A percentile compares a stretch with the other conserved stretches of the same genome.
These are phyloP conservation scores for Amniculicola lignicola DNA, from an alignment of 495 filamentous ascomycete genomes.

Conservation along the genomic window DNA sequence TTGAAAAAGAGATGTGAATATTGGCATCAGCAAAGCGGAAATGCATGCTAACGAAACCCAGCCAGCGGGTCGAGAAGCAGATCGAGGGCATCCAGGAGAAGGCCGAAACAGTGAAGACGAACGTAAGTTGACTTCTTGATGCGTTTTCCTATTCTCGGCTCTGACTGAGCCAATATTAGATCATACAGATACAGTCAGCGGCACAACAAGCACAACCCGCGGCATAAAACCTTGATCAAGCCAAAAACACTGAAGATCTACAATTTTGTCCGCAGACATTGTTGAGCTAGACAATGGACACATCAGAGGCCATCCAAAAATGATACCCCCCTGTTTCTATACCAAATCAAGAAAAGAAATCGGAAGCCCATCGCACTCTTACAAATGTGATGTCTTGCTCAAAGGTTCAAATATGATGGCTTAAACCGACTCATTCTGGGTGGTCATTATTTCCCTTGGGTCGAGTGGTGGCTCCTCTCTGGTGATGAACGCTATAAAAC, in stretches of 20 bases:
- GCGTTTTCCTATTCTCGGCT: background rate
- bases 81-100: slow-evolving; percentile 77
- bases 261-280: background rate
- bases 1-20: slow-evolving; percentile 85
- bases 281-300: background rate
- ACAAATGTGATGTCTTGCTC: too few relatives aligned
- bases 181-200: slow-evolving; percentile 38
- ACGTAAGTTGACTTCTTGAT: slow-evolving; percentile 48
- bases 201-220: slow-evolving; percentile 27
- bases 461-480: too few relatives aligned
- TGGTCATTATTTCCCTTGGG: too few relatives aligned
- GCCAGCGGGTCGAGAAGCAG: slow-evolving; percentile 75
- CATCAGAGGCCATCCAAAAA: background rate
- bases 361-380: too few relatives aligned
- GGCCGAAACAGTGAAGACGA: slow-evolving; percentile 74
- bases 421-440: too few relatives aligned
- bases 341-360: too few relatives aligned
- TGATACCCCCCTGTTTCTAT: too few relatives aligned
- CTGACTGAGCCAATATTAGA: slow-evolving; percentile 22
- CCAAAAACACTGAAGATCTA: background rate
- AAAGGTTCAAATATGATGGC: too few relatives aligned
- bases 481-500: too few relatives aligned
- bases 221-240: background rate
- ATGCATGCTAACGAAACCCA: slow-evolving; percentile 41
- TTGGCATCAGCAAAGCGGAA: background rate